Evolutionary conservation across 371 early-diverging fungal genomes (phyloP).

Genomic region (Chytridiales sp.): DNA sequence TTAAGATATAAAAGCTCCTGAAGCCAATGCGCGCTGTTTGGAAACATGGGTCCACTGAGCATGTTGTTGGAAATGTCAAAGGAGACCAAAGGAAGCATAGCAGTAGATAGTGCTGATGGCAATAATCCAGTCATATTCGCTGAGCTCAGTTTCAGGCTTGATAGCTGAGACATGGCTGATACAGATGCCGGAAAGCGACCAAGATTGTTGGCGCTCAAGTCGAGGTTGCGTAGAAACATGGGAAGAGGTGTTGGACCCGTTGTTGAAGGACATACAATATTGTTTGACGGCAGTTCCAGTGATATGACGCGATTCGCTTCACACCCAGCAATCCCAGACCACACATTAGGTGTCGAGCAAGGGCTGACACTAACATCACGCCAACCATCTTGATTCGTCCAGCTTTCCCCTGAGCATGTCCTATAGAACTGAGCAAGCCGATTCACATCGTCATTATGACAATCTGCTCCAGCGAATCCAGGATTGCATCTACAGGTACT

Average conservation of each 20-base stretch:
- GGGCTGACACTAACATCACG: not conserved
- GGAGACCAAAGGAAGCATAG: not conserved
- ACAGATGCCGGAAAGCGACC: slow-evolving; percentile 4
- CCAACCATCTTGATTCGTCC: slow-evolving; percentile 3
- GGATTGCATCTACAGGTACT: not conserved
- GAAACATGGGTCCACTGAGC: slow-evolving; percentile 4
- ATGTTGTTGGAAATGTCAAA: slow-evolving; percentile 10
- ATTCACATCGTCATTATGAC: slow-evolving; percentile 15
- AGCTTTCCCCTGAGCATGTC: not conserved
- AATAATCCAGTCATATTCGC: slow-evolving; percentile 5
- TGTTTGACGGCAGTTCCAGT: slow-evolving; percentile 6
- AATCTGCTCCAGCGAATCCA: slow-evolving; percentile 9
- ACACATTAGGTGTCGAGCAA: not conserved
- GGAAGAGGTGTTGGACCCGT: not conserved
- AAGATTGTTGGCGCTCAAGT: not conserved
- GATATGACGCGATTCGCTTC: slow-evolving; percentile 11
- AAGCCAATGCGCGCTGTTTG: slow-evolving; percentile 5
- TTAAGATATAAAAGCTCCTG: slow-evolving; percentile 1
- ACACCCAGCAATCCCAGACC: slow-evolving; percentile 7
- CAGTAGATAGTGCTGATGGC: not conserved
- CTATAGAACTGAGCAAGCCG: not conserved
- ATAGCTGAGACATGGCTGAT: slow-evolving; percentile 6
- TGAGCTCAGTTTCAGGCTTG: not conserved
- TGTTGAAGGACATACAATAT: not conserved
- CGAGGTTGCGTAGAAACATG: not conserved